Evolutionary conservation across 371 early-diverging fungal species (phyloP).

Genomic region (Lichtheimia ramosa): DNA sequence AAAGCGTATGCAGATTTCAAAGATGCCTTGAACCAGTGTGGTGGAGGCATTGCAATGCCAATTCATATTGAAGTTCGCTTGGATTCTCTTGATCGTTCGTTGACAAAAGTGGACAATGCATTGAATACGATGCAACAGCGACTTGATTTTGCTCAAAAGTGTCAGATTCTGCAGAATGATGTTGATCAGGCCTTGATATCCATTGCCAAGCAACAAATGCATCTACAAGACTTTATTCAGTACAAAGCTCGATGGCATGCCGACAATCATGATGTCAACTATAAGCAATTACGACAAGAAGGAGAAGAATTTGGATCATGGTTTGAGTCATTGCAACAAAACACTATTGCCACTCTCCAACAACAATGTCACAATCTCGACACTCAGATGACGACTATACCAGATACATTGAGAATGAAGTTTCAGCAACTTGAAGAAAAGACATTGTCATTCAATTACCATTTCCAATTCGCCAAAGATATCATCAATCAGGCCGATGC

Average conservation of each 20-base stretch:
- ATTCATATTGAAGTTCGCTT: slow-evolving; percentile 35
- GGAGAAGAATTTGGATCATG: no score
- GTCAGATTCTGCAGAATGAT: slow-evolving; percentile 11
- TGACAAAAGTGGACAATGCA: slow-evolving; percentile 22
- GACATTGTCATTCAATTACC: not conserved
- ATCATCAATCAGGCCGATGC: slow-evolving; percentile 25
- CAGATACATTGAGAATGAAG: not conserved
- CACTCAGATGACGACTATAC: no score
- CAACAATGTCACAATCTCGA: not conserved
- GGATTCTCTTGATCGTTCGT: slow-evolving; percentile 25
- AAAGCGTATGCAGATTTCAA: not conserved
- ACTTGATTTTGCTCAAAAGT: slow-evolving; percentile 11
- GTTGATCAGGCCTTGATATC: slow-evolving; percentile 20
- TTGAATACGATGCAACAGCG: slow-evolving; percentile 26
- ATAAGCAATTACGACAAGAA: no score
- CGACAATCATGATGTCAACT: not conserved
- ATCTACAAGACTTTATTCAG: slow-evolving; percentile 32
- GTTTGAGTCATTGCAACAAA: not conserved
- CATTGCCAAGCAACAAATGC: slow-evolving; percentile 12
- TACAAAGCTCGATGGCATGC: slow-evolving; percentile 40
- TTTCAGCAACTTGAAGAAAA: not conserved
- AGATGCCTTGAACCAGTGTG: not conserved
- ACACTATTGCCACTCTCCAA: not conserved
- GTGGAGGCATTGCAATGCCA: slow-evolving; percentile 10
- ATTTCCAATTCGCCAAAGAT: slow-evolving; percentile 20